Conservation (phyloP, 352 stramenopile species). For the Phytopythium boreale region DNA sequence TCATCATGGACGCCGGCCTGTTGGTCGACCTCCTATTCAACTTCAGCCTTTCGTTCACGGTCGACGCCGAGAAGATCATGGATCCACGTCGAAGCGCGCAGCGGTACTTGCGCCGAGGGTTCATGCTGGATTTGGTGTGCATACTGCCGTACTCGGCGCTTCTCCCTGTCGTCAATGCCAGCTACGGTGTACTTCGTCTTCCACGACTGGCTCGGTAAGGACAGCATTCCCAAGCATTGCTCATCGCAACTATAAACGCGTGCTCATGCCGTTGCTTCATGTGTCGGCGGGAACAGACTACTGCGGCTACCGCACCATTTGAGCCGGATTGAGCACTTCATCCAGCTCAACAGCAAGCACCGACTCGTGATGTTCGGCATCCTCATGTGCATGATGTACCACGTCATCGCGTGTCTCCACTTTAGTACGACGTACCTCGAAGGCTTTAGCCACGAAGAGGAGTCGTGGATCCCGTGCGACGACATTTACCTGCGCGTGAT, state of each 20-base stretch:
- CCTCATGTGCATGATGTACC: constrained; percentile 47
- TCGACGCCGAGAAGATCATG: constrained; percentile 53
- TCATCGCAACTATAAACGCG: not conserved
- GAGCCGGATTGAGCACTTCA: constrained; percentile 35
- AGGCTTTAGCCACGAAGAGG: constrained; percentile 25
- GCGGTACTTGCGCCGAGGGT: constrained; percentile 32
- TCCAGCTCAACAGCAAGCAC: constrained; percentile 39
- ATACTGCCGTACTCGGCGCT: constrained; percentile 40
- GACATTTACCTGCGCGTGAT: constrained; percentile 19
- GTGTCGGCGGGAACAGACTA: not conserved
- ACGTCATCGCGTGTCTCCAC: constrained; percentile 46
- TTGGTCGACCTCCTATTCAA: constrained; percentile 52
- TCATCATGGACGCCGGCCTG: constrained; percentile 27
- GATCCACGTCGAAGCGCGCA: constrained; percentile 32
- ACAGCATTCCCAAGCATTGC: not conserved
- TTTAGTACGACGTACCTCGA: constrained; percentile 32
- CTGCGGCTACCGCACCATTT: constrained; percentile 29
- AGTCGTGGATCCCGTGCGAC: constrained; percentile 29
- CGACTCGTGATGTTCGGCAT: constrained; percentile 40
- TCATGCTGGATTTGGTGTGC: constrained; percentile 44
- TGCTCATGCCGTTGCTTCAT: not conserved
- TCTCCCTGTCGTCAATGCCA: constrained; percentile 6
- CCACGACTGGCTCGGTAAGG: constrained; percentile 35
- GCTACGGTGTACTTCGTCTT: constrained; percentile 31
- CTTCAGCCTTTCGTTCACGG: constrained; percentile 49